Evolutionary conservation across 2,329 filamentous ascomycete genomes (phyloP).

Genomic region (Fusarium vanettenii): DNA sequence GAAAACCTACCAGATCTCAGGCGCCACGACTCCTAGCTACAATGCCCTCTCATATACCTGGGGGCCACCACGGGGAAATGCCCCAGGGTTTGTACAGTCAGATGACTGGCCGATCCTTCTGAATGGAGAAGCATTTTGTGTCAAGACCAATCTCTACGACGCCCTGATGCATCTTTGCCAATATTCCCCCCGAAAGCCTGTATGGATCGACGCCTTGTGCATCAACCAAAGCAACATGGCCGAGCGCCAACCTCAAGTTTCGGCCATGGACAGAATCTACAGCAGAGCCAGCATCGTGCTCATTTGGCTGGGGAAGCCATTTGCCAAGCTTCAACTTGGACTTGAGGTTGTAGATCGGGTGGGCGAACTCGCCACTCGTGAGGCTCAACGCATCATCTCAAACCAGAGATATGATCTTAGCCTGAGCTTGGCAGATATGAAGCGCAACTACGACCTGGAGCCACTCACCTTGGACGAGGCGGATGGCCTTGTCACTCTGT

Average conservation of each 20-base stretch:
- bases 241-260: background rate
- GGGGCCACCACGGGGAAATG: background rate
- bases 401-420: background rate
- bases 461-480: background rate
- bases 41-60: background rate
- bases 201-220: conserved; percentile 1
- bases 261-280: background rate
- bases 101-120: background rate
- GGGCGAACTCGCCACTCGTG: background rate
- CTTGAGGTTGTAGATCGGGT: background rate
- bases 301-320: background rate
- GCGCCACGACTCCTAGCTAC: background rate
- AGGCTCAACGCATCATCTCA: background rate
- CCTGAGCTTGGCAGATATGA: background rate
- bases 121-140: background rate
- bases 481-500: background rate
- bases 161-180: background rate
- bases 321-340: background rate
- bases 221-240: background rate
- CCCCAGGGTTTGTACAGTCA: background rate
- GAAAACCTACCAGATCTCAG: background rate
- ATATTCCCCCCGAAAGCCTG: background rate
- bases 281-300: background rate
- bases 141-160: background rate
- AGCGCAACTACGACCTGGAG: background rate